phyloP scores from a whole-genome alignment of 2,329 filamentous ascomycete species.

The Zymoseptoria tritici region DNA sequence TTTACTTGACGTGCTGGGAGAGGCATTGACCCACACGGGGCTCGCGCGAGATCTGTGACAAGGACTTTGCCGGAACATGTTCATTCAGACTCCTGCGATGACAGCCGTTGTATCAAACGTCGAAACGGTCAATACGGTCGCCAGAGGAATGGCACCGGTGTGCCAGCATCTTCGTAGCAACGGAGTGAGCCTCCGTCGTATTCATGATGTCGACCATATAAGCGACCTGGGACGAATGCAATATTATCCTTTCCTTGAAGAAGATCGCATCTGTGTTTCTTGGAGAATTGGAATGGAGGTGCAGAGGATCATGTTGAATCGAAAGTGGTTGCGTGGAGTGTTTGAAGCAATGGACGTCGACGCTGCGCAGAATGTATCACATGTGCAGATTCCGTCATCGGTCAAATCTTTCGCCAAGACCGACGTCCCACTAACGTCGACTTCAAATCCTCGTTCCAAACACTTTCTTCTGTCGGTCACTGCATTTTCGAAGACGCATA shows the following conservation, averaged over 20 bases:
- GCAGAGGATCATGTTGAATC: too few relatives aligned
- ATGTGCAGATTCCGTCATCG: not conserved
- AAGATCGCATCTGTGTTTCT: not conserved
- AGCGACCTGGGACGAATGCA: not conserved
- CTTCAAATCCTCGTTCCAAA: not conserved
- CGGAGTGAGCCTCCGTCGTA: not conserved
- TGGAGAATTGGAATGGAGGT: not conserved
- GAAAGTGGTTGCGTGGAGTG: too few relatives aligned
- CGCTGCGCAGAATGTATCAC: too few relatives aligned
- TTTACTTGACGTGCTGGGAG: not conserved
- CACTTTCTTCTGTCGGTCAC: not conserved
- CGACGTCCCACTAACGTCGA: not conserved
- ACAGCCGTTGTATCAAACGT: not conserved
- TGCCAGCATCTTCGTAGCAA: not conserved
- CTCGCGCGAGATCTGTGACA: not conserved
- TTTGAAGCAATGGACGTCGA: too few relatives aligned
- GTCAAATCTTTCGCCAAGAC: not conserved
- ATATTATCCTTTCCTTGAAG: not conserved
- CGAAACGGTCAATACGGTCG: not conserved
- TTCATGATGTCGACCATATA: not conserved
- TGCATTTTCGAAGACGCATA: constrained; percentile 5
- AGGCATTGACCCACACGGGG: not conserved
- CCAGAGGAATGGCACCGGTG: not conserved
- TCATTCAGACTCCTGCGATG: not conserved
- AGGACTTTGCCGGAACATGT: not conserved